Conservation (phyloP, 306 rosid species). For the Rosa chinensis region DNA sequence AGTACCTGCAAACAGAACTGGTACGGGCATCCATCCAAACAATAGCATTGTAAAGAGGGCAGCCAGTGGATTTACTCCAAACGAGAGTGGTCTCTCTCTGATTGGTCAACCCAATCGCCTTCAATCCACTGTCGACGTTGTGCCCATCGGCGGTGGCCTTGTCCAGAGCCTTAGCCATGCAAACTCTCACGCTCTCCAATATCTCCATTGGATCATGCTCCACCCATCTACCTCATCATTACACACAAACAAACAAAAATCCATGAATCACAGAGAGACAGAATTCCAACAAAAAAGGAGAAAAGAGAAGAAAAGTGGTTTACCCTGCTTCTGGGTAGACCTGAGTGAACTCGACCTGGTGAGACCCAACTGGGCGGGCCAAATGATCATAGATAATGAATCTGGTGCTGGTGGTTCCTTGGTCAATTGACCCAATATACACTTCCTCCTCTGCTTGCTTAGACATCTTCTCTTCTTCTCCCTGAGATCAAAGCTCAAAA, state of each 20-base stretch:
- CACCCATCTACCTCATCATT: slow-evolving; percentile 60
- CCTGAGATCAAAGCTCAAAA: background rate
- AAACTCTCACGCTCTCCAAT: slow-evolving; percentile 69
- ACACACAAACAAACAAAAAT: background rate
- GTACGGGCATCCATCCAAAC: slow-evolving; percentile 99
- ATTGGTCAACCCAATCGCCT: slow-evolving; percentile 85
- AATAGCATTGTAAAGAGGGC: slow-evolving; percentile 75
- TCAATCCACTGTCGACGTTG: slow-evolving; percentile 68
- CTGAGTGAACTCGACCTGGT: slow-evolving; percentile 93
- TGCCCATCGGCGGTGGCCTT: slow-evolving; percentile 82
- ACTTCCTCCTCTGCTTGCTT: slow-evolving; percentile 34
- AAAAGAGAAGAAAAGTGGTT: background rate
- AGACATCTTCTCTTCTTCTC: slow-evolving; percentile 29
- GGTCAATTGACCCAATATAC: slow-evolving; percentile 76
- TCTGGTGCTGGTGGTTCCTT: slow-evolving; percentile 88
- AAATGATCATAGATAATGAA: slow-evolving; percentile 65
- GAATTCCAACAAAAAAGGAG: background rate
- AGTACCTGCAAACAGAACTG: slow-evolving; percentile 73
- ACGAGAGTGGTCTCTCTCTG: slow-evolving; percentile 90
- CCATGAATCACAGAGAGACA: background rate
- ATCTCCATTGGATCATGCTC: slow-evolving; percentile 93
- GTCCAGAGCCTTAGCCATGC: slow-evolving; percentile 68
- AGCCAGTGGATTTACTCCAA: slow-evolving; percentile 94
- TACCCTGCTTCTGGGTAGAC: slow-evolving; percentile 84
- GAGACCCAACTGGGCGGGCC: slow-evolving; percentile 53